A percentile compares a stretch with the other conserved stretches of the same genome.
Evolutionary conservation across 495 filamentous ascomycete genomes (phyloP).

Genomic region (Talaromyces proteolyticus): DNA sequence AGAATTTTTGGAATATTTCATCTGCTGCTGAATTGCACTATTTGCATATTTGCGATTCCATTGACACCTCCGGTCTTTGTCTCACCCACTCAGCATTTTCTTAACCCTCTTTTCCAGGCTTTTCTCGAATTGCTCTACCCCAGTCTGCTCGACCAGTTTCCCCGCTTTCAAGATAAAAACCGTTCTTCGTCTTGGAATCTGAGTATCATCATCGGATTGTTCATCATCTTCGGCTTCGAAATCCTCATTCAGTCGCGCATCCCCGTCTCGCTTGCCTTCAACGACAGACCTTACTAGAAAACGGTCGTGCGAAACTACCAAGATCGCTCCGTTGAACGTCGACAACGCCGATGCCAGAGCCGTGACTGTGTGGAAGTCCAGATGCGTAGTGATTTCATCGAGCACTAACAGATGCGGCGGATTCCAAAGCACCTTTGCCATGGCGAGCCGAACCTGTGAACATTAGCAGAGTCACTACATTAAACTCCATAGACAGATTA

Average conservation of each 20-base stretch:
- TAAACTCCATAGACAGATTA: too few species aligned
- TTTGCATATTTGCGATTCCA: too few species aligned
- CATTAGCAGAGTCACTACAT: too few species aligned
- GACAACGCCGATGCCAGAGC: constrained; percentile 60
- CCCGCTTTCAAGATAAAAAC: constrained; percentile 58
- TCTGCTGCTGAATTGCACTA: too few species aligned
- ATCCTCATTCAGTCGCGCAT: constrained; percentile 38
- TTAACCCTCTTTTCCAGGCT: constrained; percentile 53
- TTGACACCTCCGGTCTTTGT: too few species aligned
- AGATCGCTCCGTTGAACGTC: constrained; percentile 61
- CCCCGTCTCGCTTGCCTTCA: constrained; percentile 49
- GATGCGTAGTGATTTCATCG: constrained; percentile 81
- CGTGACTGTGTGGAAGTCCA: constrained; percentile 71
- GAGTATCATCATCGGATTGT: constrained; percentile 36
- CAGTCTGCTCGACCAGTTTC: constrained; percentile 48
- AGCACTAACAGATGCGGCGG: constrained; percentile 69
- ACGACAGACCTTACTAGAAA: constrained; percentile 66
- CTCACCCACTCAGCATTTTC: constrained; percentile 31
- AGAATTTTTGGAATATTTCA: too few species aligned
- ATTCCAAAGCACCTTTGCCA: constrained; percentile 61
- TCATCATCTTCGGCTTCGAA: constrained; percentile 45
- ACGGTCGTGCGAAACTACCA: constrained; percentile 72
- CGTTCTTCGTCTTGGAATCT: constrained; percentile 38
- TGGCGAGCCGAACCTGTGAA: constrained; percentile 59
- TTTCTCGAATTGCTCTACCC: constrained; percentile 60